phyloP scores from a whole-genome alignment of 2,329 filamentous ascomycete genomes.

The Talaromyces albobiverticillius region DNA sequence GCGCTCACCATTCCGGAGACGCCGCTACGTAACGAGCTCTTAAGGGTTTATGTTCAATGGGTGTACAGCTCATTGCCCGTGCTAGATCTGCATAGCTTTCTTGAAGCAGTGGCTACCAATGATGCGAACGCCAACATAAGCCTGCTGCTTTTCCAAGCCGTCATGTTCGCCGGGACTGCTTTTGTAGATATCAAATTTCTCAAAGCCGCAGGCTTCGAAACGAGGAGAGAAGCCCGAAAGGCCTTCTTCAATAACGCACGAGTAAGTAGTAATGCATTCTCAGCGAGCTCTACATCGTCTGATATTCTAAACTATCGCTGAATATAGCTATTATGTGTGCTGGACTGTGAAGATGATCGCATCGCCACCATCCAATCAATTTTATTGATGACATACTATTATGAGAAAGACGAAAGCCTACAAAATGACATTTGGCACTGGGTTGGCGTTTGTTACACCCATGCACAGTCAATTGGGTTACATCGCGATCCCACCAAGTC shows the following conservation, averaged over 20 bases:
- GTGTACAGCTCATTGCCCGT: conserved; percentile 90
- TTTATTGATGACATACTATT: conserved; percentile 89
- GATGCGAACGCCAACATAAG: conserved; percentile 71
- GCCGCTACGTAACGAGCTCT: conserved; percentile 69
- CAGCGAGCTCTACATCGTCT: not conserved
- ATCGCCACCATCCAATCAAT: conserved; percentile 79
- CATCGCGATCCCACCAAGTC: conserved; percentile 74
- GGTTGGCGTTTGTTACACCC: conserved; percentile 87
- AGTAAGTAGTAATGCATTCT: conserved; percentile 52
- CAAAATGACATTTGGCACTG: conserved; percentile 94
- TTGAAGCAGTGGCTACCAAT: conserved; percentile 55
- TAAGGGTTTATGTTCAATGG: conserved; percentile 77
- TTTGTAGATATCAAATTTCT: conserved; percentile 76
- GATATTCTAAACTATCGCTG: not conserved
- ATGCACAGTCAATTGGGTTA: conserved; percentile 82
- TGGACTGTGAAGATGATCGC: conserved; percentile 84
- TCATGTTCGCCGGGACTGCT: conserved; percentile 85
- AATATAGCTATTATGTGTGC: conserved; percentile 74
- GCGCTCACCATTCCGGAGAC: conserved; percentile 69
- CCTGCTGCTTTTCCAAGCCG: conserved; percentile 82
- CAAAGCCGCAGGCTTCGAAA: conserved; percentile 69
- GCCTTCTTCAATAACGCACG: conserved; percentile 81
- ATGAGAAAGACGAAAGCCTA: conserved; percentile 78
- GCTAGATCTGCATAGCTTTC: conserved; percentile 60
- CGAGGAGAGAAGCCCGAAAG: conserved; percentile 73